These are phyloP conservation scores for Leishmania mexicana DNA, from an alignment of 208 protist genomes.

Conservation along the genomic window DNA sequence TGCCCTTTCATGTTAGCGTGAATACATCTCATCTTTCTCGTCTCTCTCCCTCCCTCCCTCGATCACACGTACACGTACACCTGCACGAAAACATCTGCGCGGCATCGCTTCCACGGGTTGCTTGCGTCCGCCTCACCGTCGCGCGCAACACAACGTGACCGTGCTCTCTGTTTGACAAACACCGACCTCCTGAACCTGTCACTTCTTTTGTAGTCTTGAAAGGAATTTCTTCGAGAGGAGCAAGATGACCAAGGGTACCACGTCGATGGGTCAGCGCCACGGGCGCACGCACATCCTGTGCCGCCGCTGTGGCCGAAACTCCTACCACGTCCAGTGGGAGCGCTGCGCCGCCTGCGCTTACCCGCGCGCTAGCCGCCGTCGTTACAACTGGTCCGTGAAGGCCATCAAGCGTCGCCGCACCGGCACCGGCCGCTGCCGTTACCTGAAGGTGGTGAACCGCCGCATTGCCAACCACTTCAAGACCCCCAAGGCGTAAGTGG, in stretches of 20 bases:
- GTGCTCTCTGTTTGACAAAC: neutral
- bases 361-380: slow-evolving; percentile 95
- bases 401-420: slow-evolving; percentile 97
- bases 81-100: slow-evolving; percentile 2
- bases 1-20: neutral
- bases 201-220: slow-evolving; percentile 4
- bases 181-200: neutral
- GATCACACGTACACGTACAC: neutral
- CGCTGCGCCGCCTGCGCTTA: slow-evolving; percentile 98
- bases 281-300: slow-evolving; percentile 97
- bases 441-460: slow-evolving; percentile 97
- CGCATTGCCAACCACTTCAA: slow-evolving; percentile 98
- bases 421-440: slow-evolving; percentile 98
- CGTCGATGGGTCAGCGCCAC: slow-evolving; percentile 89
- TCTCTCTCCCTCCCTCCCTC: neutral
- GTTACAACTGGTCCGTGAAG: slow-evolving; percentile 98
- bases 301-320: slow-evolving; percentile 96
- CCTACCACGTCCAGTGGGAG: slow-evolving; percentile 98
- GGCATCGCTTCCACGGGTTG: neutral
- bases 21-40: neutral
- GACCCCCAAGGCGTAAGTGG: slow-evolving; percentile 81
- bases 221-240: neutral
- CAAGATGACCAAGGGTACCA: slow-evolving; percentile 86
- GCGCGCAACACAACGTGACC: neutral
- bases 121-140: neutral